Percentiles rank a stretch among this genome's conserved stretches.
phyloP scores from a whole-genome alignment of 1,139 yeast genomes.

The Debaryomyces robertsiae region DNA sequence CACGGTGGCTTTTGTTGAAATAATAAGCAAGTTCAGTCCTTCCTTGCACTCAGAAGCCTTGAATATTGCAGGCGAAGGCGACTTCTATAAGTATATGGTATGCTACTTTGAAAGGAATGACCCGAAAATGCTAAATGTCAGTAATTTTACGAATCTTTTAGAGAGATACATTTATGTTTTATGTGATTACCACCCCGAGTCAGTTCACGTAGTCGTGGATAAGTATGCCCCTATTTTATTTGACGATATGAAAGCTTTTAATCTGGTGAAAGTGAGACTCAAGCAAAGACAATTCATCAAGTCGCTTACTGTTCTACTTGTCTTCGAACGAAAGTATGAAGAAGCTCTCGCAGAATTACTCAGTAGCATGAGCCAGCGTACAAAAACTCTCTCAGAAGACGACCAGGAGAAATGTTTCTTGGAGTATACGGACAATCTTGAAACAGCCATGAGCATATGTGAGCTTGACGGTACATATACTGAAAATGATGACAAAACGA shows the following conservation, averaged over 20 bases:
- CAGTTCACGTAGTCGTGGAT: slow-evolving; percentile 22
- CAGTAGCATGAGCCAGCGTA: slow-evolving; percentile 20
- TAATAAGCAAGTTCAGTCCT: slow-evolving; percentile 41
- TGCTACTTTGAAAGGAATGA: slow-evolving; percentile 19
- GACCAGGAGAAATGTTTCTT: slow-evolving; percentile 13
- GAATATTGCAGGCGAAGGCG: slow-evolving; percentile 24
- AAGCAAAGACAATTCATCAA: slow-evolving; percentile 32
- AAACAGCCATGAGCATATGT: slow-evolving; percentile 39
- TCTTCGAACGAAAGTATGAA: slow-evolving; percentile 22
- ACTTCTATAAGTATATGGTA: slow-evolving; percentile 32
- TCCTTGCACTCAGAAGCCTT: slow-evolving; percentile 40
- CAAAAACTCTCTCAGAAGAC: slow-evolving; percentile 14
- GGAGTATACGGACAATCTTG: slow-evolving; percentile 32
- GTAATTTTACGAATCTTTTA: slow-evolving; percentile 20
- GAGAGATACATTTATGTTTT: slow-evolving; percentile 35
- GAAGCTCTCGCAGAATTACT: slow-evolving; percentile 33
- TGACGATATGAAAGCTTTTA: slow-evolving; percentile 21
- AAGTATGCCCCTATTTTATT: slow-evolving; percentile 17
- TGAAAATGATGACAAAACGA: slow-evolving; percentile 21
- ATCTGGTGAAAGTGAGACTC: slow-evolving; percentile 22
- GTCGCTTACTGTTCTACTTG: slow-evolving; percentile 32
- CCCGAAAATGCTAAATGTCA: slow-evolving; percentile 5
- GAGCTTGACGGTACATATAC: slow-evolving; percentile 22
- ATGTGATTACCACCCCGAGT: slow-evolving; percentile 23
- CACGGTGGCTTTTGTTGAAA: slow-evolving; percentile 35